Evolutionary conservation across 2,329 filamentous ascomycete species (phyloP).

Genomic region (Fusarium sulawesiense): DNA sequence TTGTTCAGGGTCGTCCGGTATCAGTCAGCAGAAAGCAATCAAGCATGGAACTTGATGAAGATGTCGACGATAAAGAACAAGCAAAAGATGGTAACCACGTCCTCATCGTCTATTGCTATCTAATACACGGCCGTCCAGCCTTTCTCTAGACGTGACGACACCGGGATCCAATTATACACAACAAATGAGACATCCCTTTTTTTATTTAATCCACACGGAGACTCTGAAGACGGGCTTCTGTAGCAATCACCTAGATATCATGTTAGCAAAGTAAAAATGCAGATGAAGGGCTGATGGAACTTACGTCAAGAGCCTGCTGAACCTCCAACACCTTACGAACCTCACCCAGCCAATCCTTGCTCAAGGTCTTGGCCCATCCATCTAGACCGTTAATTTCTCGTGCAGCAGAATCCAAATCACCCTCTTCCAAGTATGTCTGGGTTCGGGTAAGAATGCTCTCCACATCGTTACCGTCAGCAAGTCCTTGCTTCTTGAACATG

Average conservation of each 20-base stretch:
- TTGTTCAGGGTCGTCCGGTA: not conserved
- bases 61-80: conserved; percentile 4
- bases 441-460: conserved; percentile 93
- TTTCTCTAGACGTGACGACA: conserved; percentile 46
- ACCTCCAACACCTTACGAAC: conserved; percentile 94
- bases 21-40: not conserved
- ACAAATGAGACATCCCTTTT: conserved; percentile 49
- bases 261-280: conserved; percentile 30
- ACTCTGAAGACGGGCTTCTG: conserved; percentile 89
- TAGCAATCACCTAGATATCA: conserved; percentile 77
- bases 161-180: conserved; percentile 51
- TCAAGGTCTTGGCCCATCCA: conserved; percentile 96
- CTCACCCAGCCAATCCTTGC: conserved; percentile 92
- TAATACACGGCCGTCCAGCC: conserved; percentile 51
- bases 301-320: conserved; percentile 93
- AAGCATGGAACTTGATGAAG: not conserved
- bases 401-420: conserved; percentile 89
- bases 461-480: conserved; percentile 87
- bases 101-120: conserved; percentile 52
- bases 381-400: conserved; percentile 93
- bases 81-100: conserved; percentile 33
- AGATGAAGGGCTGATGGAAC: conserved; percentile 49
- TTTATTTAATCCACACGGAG: conserved; percentile 77
- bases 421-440: conserved; percentile 91
- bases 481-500: conserved; percentile 92